Conservation (phyloP, 2,329 filamentous ascomycete species). For the Colletotrichum musae region DNA sequence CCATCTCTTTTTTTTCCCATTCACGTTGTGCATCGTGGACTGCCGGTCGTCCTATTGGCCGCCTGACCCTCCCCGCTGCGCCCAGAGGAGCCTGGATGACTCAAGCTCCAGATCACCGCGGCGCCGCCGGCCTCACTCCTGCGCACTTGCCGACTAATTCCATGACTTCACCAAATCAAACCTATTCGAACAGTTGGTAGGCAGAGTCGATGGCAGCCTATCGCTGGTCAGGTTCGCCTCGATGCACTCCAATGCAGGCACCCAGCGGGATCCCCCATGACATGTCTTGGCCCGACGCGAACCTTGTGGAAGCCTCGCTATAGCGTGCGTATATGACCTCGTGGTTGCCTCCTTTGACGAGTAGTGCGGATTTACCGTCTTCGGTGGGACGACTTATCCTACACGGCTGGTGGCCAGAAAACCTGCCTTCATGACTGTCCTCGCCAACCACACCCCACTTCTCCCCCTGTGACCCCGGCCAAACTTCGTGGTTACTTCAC, state of each 20-base stretch:
- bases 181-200: background rate
- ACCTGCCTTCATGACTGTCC: conserved; percentile 6
- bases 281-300: background rate
- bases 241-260: conserved; percentile 18
- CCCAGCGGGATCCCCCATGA: conserved; percentile 3
- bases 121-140: conserved; percentile 19
- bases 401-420: conserved; percentile 3
- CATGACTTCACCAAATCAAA: background rate
- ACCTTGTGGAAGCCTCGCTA: conserved; percentile 1
- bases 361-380: background rate
- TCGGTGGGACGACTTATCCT: background rate
- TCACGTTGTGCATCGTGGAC: conserved; percentile 13
- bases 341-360: conserved; percentile 7
- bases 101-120: conserved; percentile 18
- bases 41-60: conserved; percentile 28
- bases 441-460: conserved; percentile 13
- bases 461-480: conserved; percentile 9
- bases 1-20: conserved; percentile 11
- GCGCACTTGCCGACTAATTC: conserved; percentile 9
- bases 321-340: background rate
- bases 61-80: conserved; percentile 13
- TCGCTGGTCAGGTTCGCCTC: background rate
- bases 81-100: conserved; percentile 28
- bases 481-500: conserved; percentile 27
- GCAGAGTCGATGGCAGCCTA: conserved; percentile 1